Evolutionary conservation across 257 asterid genomes (phyloP).

Genomic region (Ligustrum vulgare): DNA sequence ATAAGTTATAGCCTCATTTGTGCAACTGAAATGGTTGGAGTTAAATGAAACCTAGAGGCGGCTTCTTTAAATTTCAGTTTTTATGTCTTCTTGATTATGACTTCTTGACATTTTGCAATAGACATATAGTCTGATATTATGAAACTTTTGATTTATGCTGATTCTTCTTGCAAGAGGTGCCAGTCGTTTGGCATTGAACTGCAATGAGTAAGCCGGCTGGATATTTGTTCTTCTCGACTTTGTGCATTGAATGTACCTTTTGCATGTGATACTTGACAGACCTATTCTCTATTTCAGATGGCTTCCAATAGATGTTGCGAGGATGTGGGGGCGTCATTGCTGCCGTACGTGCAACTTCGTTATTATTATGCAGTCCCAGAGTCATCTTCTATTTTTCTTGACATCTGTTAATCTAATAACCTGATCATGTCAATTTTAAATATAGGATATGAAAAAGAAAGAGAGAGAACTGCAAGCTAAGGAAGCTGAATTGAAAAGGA

Average conservation of each 20-base stretch:
- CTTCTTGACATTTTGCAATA: constrained; percentile 12
- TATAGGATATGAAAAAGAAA: constrained; percentile 82
- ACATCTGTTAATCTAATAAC: constrained; percentile 27
- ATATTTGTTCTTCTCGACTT: constrained; percentile 7
- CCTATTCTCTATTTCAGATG: constrained; percentile 56
- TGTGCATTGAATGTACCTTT: constrained; percentile 3
- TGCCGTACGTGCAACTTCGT: constrained; percentile 15
- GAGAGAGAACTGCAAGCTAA: constrained; percentile 87
- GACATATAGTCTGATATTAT: neutral
- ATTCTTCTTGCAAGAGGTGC: constrained; percentile 88
- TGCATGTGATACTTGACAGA: constrained; percentile 4
- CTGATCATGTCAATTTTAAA: neutral
- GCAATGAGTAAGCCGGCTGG: constrained; percentile 70
- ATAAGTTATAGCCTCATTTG: neutral
- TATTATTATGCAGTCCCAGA: constrained; percentile 4
- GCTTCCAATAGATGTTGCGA: constrained; percentile 91
- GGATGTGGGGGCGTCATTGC: constrained; percentile 98
- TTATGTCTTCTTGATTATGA: neutral
- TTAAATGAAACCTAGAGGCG: neutral
- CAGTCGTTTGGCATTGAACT: constrained; percentile 80
- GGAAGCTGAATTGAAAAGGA: constrained; percentile 82
- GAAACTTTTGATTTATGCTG: constrained; percentile 40
- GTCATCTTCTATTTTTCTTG: constrained; percentile 8
- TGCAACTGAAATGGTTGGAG: neutral
- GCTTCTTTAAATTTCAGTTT: neutral